Conservation (phyloP, 1,284 basidiomycete genomes). For the Heterobasidion parviporum region DNA sequence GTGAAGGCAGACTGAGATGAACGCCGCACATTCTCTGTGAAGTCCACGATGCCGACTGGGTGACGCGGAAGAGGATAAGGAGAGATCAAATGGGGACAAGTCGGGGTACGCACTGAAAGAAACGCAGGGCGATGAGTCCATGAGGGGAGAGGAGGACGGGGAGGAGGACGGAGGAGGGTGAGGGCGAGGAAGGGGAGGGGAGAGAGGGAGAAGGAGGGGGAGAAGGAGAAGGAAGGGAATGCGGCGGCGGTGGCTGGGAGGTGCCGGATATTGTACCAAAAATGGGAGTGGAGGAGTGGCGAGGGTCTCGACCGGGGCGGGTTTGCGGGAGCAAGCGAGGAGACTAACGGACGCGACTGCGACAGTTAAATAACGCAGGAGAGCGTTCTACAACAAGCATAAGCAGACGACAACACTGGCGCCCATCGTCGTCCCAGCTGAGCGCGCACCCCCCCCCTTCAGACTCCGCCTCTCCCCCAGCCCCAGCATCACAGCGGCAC, state of each 20-base stretch:
- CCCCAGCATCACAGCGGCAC: background rate
- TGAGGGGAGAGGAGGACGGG: slow-evolving; percentile 8
- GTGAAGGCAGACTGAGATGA: background rate
- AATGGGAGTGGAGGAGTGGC: background rate
- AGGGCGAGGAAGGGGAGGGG: slow-evolving; percentile 5
- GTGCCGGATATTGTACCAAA: background rate
- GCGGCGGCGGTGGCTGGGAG: slow-evolving; percentile 2
- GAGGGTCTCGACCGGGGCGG: background rate
- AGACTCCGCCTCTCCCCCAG: background rate
- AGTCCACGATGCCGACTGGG: slow-evolving; percentile 69
- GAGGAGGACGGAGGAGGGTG: slow-evolving; percentile 8
- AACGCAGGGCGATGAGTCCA: slow-evolving; percentile 43
- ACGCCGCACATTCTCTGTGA: slow-evolving; percentile 51
- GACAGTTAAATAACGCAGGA: too few species aligned
- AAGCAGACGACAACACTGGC: too few species aligned
- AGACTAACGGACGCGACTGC: too few species aligned
- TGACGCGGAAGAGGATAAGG: slow-evolving; percentile 4
- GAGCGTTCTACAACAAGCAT: too few species aligned
- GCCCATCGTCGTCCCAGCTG: background rate
- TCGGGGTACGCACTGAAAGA: slow-evolving; percentile 54
- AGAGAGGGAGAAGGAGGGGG: slow-evolving; percentile 9
- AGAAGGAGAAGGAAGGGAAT: background rate
- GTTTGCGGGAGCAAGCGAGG: too few species aligned
- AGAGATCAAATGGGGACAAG: background rate
- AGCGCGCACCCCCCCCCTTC: background rate